Conservation (phyloP, 768 basidiomycete genomes). For the Lactifluus subvellereus region DNA sequence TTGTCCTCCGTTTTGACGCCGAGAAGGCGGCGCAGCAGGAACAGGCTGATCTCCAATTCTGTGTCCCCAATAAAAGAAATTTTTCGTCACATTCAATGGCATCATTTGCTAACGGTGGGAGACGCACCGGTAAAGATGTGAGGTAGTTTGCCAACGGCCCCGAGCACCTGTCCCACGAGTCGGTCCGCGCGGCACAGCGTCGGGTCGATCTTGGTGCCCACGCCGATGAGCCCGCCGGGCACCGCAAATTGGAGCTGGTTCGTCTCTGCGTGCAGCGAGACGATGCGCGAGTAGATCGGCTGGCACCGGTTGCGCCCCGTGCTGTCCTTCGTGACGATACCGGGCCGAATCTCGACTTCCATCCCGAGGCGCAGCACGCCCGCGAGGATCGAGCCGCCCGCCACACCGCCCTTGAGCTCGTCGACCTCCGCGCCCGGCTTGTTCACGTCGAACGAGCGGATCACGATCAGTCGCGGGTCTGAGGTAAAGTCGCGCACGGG, state of each 20-base stretch:
- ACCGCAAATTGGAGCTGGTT: slow-evolving; percentile 94
- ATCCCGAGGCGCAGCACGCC: slow-evolving; percentile 86
- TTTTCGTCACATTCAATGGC: too few species aligned
- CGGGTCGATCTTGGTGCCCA: slow-evolving; percentile 94
- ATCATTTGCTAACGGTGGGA: background rate
- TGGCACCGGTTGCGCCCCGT: slow-evolving; percentile 86
- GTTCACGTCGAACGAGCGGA: slow-evolving; percentile 99
- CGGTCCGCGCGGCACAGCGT: slow-evolving; percentile 96
- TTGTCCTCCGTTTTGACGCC: slow-evolving; percentile 99
- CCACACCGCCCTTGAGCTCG: slow-evolving; percentile 96
- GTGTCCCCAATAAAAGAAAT: background rate
- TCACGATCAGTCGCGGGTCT: slow-evolving; percentile 91
- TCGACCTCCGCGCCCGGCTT: slow-evolving; percentile 97
- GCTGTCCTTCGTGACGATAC: slow-evolving; percentile 92
- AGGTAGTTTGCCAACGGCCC: slow-evolving; percentile 90
- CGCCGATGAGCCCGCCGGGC: slow-evolving; percentile 96
- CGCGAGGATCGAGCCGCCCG: slow-evolving; percentile 91
- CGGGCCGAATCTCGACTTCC: slow-evolving; percentile 95
- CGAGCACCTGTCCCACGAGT: slow-evolving; percentile 93
- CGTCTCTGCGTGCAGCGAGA: slow-evolving; percentile 91
- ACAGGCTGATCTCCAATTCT: slow-evolving; percentile 91
- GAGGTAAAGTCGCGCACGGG: slow-evolving; percentile 90
- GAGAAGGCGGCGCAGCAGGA: slow-evolving; percentile 91
- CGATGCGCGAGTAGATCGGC: slow-evolving; percentile 88
- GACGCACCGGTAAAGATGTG: slow-evolving; percentile 80